Percentiles rank a stretch among this genome's conserved stretches.
Conservation (phyloP, 257 asterid species). For the Buddleja alternifolia region DNA sequence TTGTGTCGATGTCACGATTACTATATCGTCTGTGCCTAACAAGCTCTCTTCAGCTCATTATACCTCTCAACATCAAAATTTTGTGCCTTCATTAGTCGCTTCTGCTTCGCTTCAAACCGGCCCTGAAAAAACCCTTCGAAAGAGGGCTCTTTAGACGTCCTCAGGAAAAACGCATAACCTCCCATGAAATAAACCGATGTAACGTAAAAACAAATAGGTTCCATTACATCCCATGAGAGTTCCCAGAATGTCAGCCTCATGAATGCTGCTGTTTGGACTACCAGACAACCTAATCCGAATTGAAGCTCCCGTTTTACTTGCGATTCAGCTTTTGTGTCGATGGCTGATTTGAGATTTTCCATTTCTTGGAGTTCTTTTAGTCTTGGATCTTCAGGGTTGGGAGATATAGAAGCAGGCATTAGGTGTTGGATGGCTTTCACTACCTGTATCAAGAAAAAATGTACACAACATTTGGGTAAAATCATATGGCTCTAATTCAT, state of each 20-base stretch:
- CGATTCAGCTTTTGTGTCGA: slow-evolving; percentile 51
- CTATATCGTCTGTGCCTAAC: neutral
- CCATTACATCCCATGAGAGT: slow-evolving; percentile 83
- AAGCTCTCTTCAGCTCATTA: slow-evolving; percentile 47
- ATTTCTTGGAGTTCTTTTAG: slow-evolving; percentile 51
- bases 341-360: slow-evolving; percentile 53
- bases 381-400: slow-evolving; percentile 37
- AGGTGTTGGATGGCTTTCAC: slow-evolving; percentile 65
- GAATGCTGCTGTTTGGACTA: slow-evolving; percentile 66
- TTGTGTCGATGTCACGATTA: neutral
- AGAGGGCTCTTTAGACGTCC: slow-evolving; percentile 70
- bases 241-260: slow-evolving; percentile 83
- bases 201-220: slow-evolving; percentile 77
- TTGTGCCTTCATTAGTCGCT: slow-evolving; percentile 48
- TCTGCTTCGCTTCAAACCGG: slow-evolving; percentile 60
- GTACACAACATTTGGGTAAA: slow-evolving; percentile 55
- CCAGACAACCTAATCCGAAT: slow-evolving; percentile 55
- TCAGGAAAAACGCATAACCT: slow-evolving; percentile 61
- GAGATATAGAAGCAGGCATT: slow-evolving; percentile 37
- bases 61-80: slow-evolving; percentile 54
- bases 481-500: slow-evolving; percentile 35
- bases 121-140: slow-evolving; percentile 71
- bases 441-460: slow-evolving; percentile 53
- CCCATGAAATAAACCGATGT: slow-evolving; percentile 69
- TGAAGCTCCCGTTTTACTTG: slow-evolving; percentile 56